These are phyloP conservation scores for Cicer yamashitae DNA, from an alignment of 306 rosid species.

Conservation along the genomic window DNA sequence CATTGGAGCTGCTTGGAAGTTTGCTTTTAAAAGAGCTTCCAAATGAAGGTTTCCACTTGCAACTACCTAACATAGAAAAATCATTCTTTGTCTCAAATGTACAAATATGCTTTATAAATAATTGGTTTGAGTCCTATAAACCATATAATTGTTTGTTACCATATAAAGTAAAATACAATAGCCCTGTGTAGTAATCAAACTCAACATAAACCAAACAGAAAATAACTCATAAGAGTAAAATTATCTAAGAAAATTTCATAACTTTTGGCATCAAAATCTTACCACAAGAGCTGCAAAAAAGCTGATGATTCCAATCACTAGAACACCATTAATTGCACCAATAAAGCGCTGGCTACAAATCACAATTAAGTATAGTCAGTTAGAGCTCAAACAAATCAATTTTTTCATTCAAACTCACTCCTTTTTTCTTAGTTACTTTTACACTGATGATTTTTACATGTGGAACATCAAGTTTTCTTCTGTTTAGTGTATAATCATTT, in stretches of 20 bases:
- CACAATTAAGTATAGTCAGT: slow-evolving; percentile 38
- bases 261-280: slow-evolving; percentile 43
- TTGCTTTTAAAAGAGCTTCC: slow-evolving; percentile 77
- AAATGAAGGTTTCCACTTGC: slow-evolving; percentile 78
- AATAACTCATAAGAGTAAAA: neutral
- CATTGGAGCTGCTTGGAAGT: slow-evolving; percentile 84
- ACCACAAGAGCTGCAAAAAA: slow-evolving; percentile 83
- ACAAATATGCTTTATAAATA: neutral
- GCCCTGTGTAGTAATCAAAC: too few relatives aligned
- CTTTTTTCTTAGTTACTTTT: neutral
- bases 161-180: neutral
- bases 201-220: too few relatives aligned
- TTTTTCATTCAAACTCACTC: neutral
- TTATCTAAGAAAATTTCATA: neutral
- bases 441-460: neutral
- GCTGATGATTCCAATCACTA: slow-evolving; percentile 64
- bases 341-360: slow-evolving; percentile 74
- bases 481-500: neutral
- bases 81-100: slow-evolving; percentile 18
- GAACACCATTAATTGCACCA: slow-evolving; percentile 75
- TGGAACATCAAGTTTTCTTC: neutral
- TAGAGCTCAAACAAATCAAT: neutral
- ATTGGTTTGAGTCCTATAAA: neutral
- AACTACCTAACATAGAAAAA: slow-evolving; percentile 60
- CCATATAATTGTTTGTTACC: slow-evolving; percentile 6